Evolutionary conservation across 371 early-diverging fungal species (phyloP), one percentile per base, ranked within the genome.

Genomic region (Mortierella sp.): DNA sequence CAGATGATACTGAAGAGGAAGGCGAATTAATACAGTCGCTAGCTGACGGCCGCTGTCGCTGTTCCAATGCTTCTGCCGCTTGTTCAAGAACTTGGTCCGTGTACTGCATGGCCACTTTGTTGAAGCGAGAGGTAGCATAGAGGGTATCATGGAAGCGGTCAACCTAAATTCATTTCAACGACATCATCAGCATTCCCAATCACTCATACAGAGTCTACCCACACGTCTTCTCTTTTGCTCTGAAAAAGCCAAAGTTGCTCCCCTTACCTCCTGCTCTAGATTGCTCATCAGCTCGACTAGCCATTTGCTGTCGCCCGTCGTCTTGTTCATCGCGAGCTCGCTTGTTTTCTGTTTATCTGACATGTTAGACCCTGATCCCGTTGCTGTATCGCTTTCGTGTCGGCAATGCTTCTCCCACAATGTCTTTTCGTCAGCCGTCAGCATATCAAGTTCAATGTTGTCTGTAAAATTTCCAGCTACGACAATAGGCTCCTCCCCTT

Each of bases 11-110:
- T 57, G 53, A 63, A 14, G 60, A 28, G 16, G 66, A 26, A 26
- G 66, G 57, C n/a, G 62, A 52, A 52, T 57, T 16, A 44, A 37
- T 37, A 29, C 64, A 43, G 50, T 63, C 70, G 11, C 51, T 43
- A 14, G 53, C 29, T 9, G 57, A 60, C 5, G 79, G 79, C 43
- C 72, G 79, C 57, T 77, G 79, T 43, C 79, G 69, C 50, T 69
- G 69, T 25, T 72, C 79, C 25, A 77, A 19, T 19, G 79, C 79
- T 23, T 29, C 14, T n/a, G 79, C 79, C 43, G 72, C 68, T 59
- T 77, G 79, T 53, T 77, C 79, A 45, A 77, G 57, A 45, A 77
- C 72, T 45, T 77, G 69, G 52, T 77, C 72, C 3, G 79, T 69
- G 67, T 75, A 81, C 23, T 75, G 72, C 30, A 64, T 75, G 6